These are phyloP conservation scores for Conringia planisiliqua DNA, from an alignment of 345 rosid genomes.

Conservation along the genomic window DNA sequence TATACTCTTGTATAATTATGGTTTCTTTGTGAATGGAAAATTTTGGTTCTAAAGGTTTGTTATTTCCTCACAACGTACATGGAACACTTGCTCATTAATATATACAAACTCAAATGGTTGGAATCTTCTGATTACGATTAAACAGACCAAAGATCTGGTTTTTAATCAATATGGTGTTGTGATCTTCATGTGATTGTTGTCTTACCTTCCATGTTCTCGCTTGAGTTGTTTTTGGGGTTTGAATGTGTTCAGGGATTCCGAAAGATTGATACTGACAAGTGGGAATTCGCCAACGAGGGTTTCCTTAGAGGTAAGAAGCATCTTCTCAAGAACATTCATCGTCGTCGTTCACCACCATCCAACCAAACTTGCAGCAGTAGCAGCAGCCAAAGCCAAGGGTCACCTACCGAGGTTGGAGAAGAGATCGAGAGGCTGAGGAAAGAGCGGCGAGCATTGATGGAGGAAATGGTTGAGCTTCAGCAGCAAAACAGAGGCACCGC, in stretches of 20 bases:
- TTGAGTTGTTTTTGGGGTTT: conserved; percentile 31
- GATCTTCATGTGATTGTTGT: conserved; percentile 14
- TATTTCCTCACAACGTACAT: neutral
- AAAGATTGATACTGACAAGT: conserved; percentile 78
- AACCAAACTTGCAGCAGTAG: conserved; percentile 38
- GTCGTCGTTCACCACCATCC: conserved; percentile 72
- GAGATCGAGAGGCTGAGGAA: conserved; percentile 61
- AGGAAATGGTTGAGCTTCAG: conserved; percentile 58
- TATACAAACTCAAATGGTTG: neutral
- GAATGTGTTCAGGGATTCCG: conserved; percentile 65
- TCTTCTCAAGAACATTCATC: conserved; percentile 77
- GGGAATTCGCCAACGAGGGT: conserved; percentile 93
- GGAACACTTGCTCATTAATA: neutral
- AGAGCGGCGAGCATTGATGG: conserved; percentile 57
- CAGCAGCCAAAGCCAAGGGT: conserved; percentile 42
- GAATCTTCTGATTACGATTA: neutral
- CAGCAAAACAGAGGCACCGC: conserved; percentile 55
- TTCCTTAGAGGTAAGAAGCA: conserved; percentile 77
- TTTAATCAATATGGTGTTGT: neutral
- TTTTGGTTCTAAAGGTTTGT: neutral
- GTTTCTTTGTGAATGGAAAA: neutral
- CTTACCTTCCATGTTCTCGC: conserved; percentile 4
- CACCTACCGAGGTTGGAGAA: conserved; percentile 50
- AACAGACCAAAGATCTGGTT: neutral
- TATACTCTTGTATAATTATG: conserved; percentile 2